phyloP scores from a whole-genome alignment of 257 asterid species.

The Perilla frutescens region DNA sequence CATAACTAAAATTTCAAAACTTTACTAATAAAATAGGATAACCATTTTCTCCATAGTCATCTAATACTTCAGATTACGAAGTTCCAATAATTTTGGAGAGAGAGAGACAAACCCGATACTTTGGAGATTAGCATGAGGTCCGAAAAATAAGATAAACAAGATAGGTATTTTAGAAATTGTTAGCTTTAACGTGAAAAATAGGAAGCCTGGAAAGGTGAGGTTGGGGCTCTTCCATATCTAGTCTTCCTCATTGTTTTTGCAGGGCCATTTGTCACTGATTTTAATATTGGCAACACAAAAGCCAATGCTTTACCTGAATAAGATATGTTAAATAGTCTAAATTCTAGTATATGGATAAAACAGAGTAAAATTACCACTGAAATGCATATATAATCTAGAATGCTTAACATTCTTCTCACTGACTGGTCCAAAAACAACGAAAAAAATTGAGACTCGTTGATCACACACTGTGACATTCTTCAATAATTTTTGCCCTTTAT shows the following conservation, averaged over 20 bases:
- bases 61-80: no score
- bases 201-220: no score
- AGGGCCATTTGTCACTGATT: conserved; percentile 80
- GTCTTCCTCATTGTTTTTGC: conserved; percentile 62
- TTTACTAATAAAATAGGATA: no score
- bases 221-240: conserved; percentile 81
- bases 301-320: conserved; percentile 88
- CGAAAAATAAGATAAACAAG: no score
- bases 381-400: background rate
- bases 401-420: background rate
- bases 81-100: no score
- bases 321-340: background rate
- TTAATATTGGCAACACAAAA: conserved; percentile 88
- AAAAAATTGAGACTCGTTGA: background rate
- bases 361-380: background rate
- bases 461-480: background rate
- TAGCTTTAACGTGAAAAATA: no score
- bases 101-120: no score
- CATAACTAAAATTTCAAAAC: no score
- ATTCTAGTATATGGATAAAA: background rate
- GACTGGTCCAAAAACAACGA: background rate
- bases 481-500: no score
- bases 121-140: no score
- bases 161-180: no score
- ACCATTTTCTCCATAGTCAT: no score